Conservation (phyloP, 805 yeast genomes). For the Saccharomyces mikatae region DNA sequence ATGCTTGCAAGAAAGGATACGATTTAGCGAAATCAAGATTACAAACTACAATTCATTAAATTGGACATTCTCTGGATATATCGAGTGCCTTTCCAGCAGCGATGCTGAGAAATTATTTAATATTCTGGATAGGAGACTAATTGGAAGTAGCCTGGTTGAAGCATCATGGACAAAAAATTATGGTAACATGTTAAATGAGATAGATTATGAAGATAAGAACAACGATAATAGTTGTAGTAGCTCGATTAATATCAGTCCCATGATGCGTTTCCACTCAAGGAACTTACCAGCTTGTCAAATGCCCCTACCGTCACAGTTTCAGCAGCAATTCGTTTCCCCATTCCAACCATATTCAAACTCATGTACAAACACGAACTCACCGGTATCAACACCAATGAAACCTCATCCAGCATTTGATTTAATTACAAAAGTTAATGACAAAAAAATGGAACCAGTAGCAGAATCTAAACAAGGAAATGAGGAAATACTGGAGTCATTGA, state of each 20-base stretch:
- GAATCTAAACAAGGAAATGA: background rate
- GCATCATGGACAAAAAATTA: conserved; percentile 16
- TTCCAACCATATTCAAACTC: background rate
- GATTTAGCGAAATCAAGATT: conserved; percentile 6
- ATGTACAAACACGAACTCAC: background rate
- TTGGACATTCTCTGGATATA: conserved; percentile 21
- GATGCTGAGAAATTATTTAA: conserved; percentile 18
- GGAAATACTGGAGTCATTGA: conserved; percentile 17
- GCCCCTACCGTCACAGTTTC: background rate
- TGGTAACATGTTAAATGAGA: background rate
- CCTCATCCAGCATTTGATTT: background rate
- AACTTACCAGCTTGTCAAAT: background rate
- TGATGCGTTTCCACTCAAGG: background rate
- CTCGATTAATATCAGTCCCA: background rate
- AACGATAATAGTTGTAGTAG: background rate
- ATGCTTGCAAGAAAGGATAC: conserved; percentile 22
- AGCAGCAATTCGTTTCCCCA: background rate
- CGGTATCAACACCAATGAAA: background rate
- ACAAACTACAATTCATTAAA: conserved; percentile 1
- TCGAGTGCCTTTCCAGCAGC: conserved; percentile 15
- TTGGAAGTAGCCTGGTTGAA: conserved; percentile 24
- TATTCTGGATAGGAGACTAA: conserved; percentile 18
- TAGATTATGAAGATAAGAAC: background rate
- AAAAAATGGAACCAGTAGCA: background rate
- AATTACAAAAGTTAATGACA: background rate